Conservation (phyloP, 495 filamentous ascomycete genomes). For the Aspergillus panamensis region DNA sequence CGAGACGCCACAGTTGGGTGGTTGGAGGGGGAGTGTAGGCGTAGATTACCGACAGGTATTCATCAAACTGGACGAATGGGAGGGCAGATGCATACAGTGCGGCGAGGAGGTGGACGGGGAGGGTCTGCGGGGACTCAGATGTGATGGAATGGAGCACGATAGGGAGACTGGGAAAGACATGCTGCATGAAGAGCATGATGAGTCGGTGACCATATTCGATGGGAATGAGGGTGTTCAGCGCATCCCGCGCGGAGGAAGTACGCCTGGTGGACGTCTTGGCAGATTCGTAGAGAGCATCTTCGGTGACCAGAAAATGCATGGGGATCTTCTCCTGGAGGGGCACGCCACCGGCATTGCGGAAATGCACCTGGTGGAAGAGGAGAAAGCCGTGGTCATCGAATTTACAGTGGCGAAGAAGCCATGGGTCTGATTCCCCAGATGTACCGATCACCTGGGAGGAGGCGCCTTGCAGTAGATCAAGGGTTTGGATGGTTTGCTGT, state of each 20-base stretch:
- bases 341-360: conserved; percentile 38
- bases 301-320: conserved; percentile 36
- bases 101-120: conserved; percentile 33
- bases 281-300: conserved; percentile 21
- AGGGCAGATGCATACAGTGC: conserved; percentile 38
- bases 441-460: conserved; percentile 35
- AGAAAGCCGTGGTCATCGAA: conserved; percentile 37
- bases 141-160: conserved; percentile 31
- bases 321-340: conserved; percentile 33
- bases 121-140: conserved; percentile 18
- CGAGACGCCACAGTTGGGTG: conserved; percentile 32
- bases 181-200: conserved; percentile 31
- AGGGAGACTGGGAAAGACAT: conserved; percentile 32
- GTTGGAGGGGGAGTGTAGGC: conserved; percentile 31
- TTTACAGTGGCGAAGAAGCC: conserved; percentile 36
- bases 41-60: conserved; percentile 29
- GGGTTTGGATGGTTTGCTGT: conserved; percentile 32
- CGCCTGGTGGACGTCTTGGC: conserved; percentile 4
- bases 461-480: conserved; percentile 33
- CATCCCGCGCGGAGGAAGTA: conserved; percentile 19
- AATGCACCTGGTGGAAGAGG: conserved; percentile 34
- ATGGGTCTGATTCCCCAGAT: conserved; percentile 39
- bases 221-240: conserved; percentile 27
- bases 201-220: conserved; percentile 30
- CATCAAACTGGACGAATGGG: conserved; percentile 33